Evolutionary conservation across 306 rosid genomes (phyloP), one percentile per base, ranked within the genome.

Genomic region (Cucumis melo): DNA sequence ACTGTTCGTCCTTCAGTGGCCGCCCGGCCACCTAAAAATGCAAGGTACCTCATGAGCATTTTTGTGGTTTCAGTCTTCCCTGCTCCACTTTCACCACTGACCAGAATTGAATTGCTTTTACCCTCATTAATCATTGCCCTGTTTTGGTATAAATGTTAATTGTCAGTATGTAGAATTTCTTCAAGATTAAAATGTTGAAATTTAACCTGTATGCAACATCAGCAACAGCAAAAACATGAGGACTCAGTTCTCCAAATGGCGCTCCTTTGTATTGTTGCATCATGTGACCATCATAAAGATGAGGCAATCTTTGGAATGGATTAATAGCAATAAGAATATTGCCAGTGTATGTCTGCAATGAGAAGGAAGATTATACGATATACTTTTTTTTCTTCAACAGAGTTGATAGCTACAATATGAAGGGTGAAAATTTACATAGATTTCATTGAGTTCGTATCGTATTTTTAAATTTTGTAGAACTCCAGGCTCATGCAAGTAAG

Each of bases 191-290:
- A 64, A 71, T 68, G 79, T 62, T 34, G n/a, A 55, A 72, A 29
- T 16, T 75, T 56, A 82, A 92, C 99, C 99, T 95, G 84, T 89
- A 95, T 48, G 99, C 96, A 79, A 95, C 99, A 62, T 95, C 99
- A 68, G 98, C 99, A 85, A 95, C 93, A 32, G 99, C 99, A 89
- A 92, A 95, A 16, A 95, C 97, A 87, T 95, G 99, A 77, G 99
- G 99, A 82, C 92, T 95, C 62, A 95, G 79, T 81, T 95, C 98
- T 80, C 97, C 99, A 77, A 95, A 86, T 27, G 98, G 98, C 36
- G 99, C 98, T 81, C 99, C 99, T 81, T 92, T 95, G 88, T 92
- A 95, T 89, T 95, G 99, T 81, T 89, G 91, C 99, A 95, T 95
- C 99, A 95, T 95, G 83, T 92, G 98, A 56, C 77, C 78, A 86